Evolutionary conservation across 2,329 filamentous ascomycete species (phyloP), one percentile per base, ranked within the genome.

Genomic region (Macrophomina tecta): DNA sequence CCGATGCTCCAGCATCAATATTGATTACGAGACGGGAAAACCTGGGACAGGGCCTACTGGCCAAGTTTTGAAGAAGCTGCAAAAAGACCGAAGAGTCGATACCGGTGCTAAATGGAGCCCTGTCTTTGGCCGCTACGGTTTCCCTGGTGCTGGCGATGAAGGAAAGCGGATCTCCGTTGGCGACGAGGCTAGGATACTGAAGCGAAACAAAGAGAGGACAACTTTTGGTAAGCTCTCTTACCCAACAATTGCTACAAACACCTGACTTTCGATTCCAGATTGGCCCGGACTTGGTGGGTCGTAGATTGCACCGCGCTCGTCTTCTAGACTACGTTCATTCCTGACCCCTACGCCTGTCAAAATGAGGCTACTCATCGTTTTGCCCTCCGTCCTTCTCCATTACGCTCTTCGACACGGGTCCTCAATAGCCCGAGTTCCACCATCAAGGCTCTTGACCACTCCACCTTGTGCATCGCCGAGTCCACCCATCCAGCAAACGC

Each of bases 121-220:
- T 9, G 78, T 84, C 3, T 84, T 84, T 74, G 82, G 82, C 4
- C 51, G 82, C 40, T 84, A 84, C 70, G 76, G 75, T 5, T 84
- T 82, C 67, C 75, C 82, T 70, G 70, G 68, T 6, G 58, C 69
- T 1, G 74, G 68, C 14, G 72, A 72, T 68, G 72, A 76, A 40
- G 77, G 75, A 8, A 68, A 72, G 65, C 66, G 52, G 38, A 69
- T 80, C 9, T 72, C 69, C 32, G 78, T 83, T n/a, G 82, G 82
- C 0, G 81, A 83, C 68, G 74, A 77, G 61, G 82, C 82, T 4
- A 75, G 72, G 11, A 79, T 84, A 2, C 74, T 70, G 0, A 76
- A 73, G 72, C 70, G 76, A 32, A 82, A 81, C 69, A 71, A 72
- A 34, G 78, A 81, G 65, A 69, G 76, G 68, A 82, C 79, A 0